phyloP scores from a whole-genome alignment of 1,284 basidiomycete genomes.

The Pseudozyma flocculosa region DNA sequence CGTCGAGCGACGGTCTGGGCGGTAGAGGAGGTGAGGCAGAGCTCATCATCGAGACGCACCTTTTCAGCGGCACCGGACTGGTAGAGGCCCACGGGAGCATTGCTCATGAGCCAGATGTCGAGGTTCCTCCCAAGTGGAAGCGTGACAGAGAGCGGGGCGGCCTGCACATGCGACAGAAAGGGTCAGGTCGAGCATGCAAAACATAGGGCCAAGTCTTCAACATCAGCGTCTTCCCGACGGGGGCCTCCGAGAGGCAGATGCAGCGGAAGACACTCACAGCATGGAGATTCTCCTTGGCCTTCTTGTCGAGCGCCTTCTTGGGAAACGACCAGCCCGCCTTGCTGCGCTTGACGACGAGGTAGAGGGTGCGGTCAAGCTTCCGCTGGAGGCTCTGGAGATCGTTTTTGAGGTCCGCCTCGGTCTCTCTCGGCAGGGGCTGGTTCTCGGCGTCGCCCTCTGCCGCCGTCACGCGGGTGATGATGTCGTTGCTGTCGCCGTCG shows the following conservation, averaged over 20 bases:
- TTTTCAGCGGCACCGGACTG: slow-evolving; percentile 12
- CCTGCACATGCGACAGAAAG: too few species aligned
- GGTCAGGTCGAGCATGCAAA: too few species aligned
- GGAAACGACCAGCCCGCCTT: slow-evolving; percentile 33
- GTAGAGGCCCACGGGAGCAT: slow-evolving; percentile 48
- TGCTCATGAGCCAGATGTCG: slow-evolving; percentile 54
- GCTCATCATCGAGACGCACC: not conserved
- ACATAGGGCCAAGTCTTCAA: not conserved
- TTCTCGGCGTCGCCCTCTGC: slow-evolving; percentile 61
- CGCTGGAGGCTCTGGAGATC: slow-evolving; percentile 74
- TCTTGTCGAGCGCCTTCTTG: slow-evolving; percentile 20
- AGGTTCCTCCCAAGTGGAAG: slow-evolving; percentile 40
- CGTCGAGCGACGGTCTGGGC: too few species aligned
- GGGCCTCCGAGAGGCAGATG: not conserved
- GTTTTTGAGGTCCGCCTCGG: slow-evolving; percentile 69
- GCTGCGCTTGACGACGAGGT: slow-evolving; percentile 68
- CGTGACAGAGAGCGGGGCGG: slow-evolving; percentile 7
- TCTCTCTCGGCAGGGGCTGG: slow-evolving; percentile 51
- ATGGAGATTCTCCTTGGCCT: slow-evolving; percentile 28
- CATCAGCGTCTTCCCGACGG: not conserved
- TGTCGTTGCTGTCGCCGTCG: not conserved
- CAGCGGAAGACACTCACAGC: slow-evolving; percentile 8
- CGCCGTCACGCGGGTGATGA: not conserved
- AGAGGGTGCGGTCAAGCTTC: slow-evolving; percentile 78
- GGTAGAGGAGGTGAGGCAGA: too few species aligned